phyloP scores from a whole-genome alignment of 805 yeast genomes.

The Wickerhamomyces rabaulensis region DNA sequence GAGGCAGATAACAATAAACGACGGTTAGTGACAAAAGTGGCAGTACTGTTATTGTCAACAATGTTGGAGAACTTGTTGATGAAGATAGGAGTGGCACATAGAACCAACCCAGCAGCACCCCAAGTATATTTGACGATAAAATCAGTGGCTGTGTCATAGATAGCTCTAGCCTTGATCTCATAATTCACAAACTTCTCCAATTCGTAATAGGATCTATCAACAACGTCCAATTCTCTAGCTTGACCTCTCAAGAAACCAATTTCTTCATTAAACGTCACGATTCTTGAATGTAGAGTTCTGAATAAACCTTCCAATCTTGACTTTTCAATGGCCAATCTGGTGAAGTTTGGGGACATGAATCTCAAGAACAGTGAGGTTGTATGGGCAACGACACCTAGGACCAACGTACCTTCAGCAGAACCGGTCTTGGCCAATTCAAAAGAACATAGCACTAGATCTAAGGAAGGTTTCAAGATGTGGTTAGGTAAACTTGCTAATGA shows the following conservation, averaged over 20 bases:
- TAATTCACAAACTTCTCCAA: conserved; percentile 71
- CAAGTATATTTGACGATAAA: conserved; percentile 87
- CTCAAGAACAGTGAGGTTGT: conserved; percentile 68
- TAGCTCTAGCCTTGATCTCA: conserved; percentile 69
- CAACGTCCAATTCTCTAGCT: conserved; percentile 64
- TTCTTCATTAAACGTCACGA: conserved; percentile 78
- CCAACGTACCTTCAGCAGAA: conserved; percentile 68
- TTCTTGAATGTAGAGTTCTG: conserved; percentile 75
- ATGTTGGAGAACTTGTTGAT: conserved; percentile 39
- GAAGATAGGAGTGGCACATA: conserved; percentile 88
- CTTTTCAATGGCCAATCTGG: conserved; percentile 67
- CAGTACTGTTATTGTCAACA: conserved; percentile 50
- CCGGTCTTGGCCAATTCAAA: conserved; percentile 52
- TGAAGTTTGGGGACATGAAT: conserved; percentile 85
- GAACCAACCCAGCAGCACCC: conserved; percentile 90
- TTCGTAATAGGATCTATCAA: conserved; percentile 78
- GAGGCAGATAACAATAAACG: conserved; percentile 79
- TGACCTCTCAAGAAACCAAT: conserved; percentile 84
- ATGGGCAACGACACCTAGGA: conserved; percentile 76
- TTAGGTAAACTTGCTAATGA: conserved; percentile 74
- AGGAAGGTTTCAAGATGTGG: conserved; percentile 75
- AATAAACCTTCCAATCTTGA: conserved; percentile 83
- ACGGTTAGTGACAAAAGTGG: conserved; percentile 86
- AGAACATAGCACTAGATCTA: conserved; percentile 77
- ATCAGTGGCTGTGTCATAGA: conserved; percentile 81